Evolutionary conservation across 1,284 basidiomycete genomes (phyloP).

Genomic region (Porogramme epimiltina): DNA sequence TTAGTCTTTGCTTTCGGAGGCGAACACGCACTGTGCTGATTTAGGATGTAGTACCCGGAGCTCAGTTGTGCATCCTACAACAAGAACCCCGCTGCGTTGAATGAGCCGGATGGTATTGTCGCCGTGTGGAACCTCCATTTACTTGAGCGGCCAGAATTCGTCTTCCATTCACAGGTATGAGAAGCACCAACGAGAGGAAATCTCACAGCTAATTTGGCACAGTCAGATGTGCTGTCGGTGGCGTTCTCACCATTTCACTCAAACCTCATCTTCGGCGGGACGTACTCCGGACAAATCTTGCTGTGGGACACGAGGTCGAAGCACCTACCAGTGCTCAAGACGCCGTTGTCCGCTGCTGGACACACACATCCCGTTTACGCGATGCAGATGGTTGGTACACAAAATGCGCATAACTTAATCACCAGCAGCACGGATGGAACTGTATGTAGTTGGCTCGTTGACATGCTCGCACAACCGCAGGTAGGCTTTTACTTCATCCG

Average conservation of each 20-base stretch:
- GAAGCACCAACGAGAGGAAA: conserved; percentile 17
- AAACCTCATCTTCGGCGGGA: conserved; percentile 95
- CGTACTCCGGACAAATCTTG: conserved; percentile 97
- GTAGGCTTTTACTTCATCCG: conserved; percentile 41
- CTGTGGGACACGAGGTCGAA: conserved; percentile 99
- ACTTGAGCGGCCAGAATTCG: conserved; percentile 93
- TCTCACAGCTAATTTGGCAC: conserved; percentile 22
- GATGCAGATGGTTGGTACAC: conserved; percentile 96
- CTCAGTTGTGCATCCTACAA: conserved; percentile 95
- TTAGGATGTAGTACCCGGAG: conserved; percentile 82
- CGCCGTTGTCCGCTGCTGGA: conserved; percentile 90
- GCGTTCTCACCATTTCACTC: conserved; percentile 98
- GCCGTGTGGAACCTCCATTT: conserved; percentile 98
- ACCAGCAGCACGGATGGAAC: conserved; percentile 95
- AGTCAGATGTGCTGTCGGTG: conserved; percentile 97
- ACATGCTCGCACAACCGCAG: conserved; percentile 98
- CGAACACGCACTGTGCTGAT: conserved; percentile 2
- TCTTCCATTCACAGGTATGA: conserved; percentile 92
- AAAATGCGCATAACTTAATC: conserved; percentile 97
- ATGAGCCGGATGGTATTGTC: conserved; percentile 96
- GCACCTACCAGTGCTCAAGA: conserved; percentile 94
- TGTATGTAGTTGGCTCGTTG: conserved; percentile 96
- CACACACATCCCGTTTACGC: conserved; percentile 99
- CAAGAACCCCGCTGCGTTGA: conserved; percentile 88
- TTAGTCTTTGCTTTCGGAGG: conserved; percentile 19